Evolutionary conservation across 1,284 basidiomycete genomes (phyloP), one percentile per base, ranked within the genome.

Genomic region (Ganoderma resinaceum): DNA sequence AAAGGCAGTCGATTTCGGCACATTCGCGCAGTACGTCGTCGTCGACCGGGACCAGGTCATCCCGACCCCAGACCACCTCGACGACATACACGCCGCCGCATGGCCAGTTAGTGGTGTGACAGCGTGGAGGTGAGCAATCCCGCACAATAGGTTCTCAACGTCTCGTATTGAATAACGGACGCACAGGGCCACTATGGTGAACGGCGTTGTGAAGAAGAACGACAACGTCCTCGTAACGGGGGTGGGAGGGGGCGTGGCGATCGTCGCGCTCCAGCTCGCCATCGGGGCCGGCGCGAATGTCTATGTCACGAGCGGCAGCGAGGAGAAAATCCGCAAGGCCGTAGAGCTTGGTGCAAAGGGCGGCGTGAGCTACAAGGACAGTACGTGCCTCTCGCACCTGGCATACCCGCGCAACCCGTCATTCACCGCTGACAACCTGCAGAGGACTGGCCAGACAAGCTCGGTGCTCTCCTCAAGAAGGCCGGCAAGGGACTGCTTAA

Each of bases 141-240:
- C 40, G 20, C 23, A 4, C 23, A 3, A 3, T 2, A 8, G 8
- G 29, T 6, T 37, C 11, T n/a, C 46, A 14, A 29, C 62, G 35
- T 0, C n/a, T 29, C 4, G 26, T 29, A 38, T 16, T 29, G 7
- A 26, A 26, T 11, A 29, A 14, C 20, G 31, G 40, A 52, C 14
- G 12, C 8, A 9, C 8, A 94, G 94, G 76, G 92, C 93, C 1
- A 83, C 89, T 1, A 83, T 91, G 49, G 86, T 94, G 43, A 91
- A 95, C 73, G 95, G 87, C 0, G 78, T 83, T 5, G 86, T 95
- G 6, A 71, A 86, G 63, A 76, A 81, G 9, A 93, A 90, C 5
- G 88, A 95, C 58, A 92, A 90, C 66, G 83, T 96, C 40, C 86
- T 96, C 43, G 91, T 96, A 65, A 93, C 92, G 1, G 92, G 92